These are phyloP conservation scores for Dentiscutata heterogama DNA, from an alignment of 371 early-diverging fungal genomes.

Conservation along the genomic window DNA sequence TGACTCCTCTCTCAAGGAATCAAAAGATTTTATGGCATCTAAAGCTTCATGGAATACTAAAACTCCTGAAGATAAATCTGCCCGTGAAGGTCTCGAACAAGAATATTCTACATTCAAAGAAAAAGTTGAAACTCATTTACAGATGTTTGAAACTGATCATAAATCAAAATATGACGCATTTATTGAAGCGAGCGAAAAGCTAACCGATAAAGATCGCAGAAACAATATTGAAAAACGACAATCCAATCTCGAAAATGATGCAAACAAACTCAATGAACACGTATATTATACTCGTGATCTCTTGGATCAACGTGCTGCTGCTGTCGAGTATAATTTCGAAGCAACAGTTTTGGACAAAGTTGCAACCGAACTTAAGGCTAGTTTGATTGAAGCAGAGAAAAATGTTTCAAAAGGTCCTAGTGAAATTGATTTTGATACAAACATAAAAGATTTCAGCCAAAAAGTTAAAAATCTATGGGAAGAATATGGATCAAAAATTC, in stretches of 20 bases:
- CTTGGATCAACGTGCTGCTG: conserved; percentile 30
- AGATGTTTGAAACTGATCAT: neutral
- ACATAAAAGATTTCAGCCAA: conserved; percentile 33
- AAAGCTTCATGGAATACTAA: conserved; percentile 33
- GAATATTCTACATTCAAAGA: conserved; percentile 21
- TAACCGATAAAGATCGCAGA: conserved; percentile 30
- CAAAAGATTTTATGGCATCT: conserved; percentile 13
- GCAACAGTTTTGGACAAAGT: conserved; percentile 14
- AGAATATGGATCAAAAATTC: conserved; percentile 25
- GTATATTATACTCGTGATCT: conserved; percentile 28
- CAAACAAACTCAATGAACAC: conserved; percentile 21
- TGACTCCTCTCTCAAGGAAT: neutral
- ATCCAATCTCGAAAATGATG: conserved; percentile 33
- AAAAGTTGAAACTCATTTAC: conserved; percentile 16
- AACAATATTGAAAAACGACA: conserved; percentile 28
- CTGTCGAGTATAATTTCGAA: conserved; percentile 30
- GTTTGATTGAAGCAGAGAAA: conserved; percentile 35
- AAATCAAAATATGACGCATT: conserved; percentile 30
- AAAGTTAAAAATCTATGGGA: conserved; percentile 17
- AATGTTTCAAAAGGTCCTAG: conserved; percentile 32
- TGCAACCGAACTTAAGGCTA: conserved; percentile 4
- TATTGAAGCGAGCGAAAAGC: conserved; percentile 33
- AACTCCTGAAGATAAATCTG: conserved; percentile 14
- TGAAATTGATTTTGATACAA: conserved; percentile 33
- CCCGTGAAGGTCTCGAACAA: conserved; percentile 2